These are phyloP conservation scores for Moesziomyces globuligerus DNA, from an alignment of 1,284 basidiomycete species.

Conservation along the genomic window DNA sequence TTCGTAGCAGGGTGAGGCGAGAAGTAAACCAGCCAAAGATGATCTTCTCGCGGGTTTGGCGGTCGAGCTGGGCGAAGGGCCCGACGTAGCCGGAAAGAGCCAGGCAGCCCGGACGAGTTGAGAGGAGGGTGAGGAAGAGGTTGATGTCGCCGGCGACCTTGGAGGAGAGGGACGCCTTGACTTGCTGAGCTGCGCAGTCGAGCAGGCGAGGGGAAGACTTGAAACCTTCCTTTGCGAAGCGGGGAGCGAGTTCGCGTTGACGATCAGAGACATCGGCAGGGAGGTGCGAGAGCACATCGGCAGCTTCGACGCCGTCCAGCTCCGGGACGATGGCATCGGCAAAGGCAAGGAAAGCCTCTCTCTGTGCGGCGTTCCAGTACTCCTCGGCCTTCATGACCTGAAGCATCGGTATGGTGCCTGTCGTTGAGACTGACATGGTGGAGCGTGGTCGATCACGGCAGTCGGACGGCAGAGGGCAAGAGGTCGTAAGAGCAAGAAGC, in stretches of 20 bases:
- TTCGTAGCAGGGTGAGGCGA: conserved; percentile 57
- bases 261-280: conserved; percentile 49
- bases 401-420: conserved; percentile 32
- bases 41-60: conserved; percentile 32
- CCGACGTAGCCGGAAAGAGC: conserved; percentile 59
- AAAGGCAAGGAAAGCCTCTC: conserved; percentile 56
- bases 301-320: conserved; percentile 54
- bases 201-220: conserved; percentile 50
- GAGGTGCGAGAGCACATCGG: conserved; percentile 50
- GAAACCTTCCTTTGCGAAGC: conserved; percentile 57
- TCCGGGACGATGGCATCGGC: conserved; percentile 60
- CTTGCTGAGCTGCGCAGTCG: conserved; percentile 56
- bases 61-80: conserved; percentile 56
- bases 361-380: conserved; percentile 41
- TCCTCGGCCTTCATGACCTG: conserved; percentile 46
- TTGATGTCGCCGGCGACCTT: conserved; percentile 49
- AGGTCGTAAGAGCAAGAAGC: background rate
- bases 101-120: conserved; percentile 58
- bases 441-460: too few relatives aligned
- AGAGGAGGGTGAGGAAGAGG: conserved; percentile 55
- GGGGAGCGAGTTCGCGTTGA: conserved; percentile 53
- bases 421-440: conserved; percentile 29
- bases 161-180: conserved; percentile 48
- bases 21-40: conserved; percentile 54
- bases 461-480: too few relatives aligned